These are phyloP conservation scores for Pugionium dolabratum DNA, from an alignment of 345 rosid species.

Conservation along the genomic window DNA sequence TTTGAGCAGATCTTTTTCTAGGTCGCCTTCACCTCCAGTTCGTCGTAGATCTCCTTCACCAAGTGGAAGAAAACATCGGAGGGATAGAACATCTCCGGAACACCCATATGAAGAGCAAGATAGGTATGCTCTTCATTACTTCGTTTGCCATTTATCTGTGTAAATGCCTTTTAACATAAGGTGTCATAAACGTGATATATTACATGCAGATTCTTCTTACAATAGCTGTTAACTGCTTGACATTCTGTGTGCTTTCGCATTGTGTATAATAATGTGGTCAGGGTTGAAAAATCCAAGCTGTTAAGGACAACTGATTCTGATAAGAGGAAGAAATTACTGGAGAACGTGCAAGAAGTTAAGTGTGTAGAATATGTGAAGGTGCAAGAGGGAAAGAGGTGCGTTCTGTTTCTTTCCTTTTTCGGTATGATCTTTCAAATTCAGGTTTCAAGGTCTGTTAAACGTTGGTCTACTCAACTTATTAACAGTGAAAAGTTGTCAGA, in stretches of 20 bases:
- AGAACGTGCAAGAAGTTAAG: constrained; percentile 39
- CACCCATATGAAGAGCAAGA: constrained; percentile 50
- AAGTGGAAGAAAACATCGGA: constrained; percentile 41
- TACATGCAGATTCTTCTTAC: constrained; percentile 5
- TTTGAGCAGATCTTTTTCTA: constrained; percentile 46
- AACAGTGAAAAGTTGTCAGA: constrained; percentile 57
- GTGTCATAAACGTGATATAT: constrained; percentile 1
- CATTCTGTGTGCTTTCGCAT: constrained; percentile 19
- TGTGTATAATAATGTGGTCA: constrained; percentile 42
- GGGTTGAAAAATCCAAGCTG: constrained; percentile 41
- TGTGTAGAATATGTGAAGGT: constrained; percentile 32
- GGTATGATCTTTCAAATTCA: constrained; percentile 8
- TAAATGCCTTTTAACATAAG: constrained; percentile 3
- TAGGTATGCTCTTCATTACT: constrained; percentile 45
- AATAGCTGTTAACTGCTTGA: background rate
- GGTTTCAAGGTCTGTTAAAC: constrained; percentile 12
- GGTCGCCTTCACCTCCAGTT: constrained; percentile 52
- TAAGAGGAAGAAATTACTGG: constrained; percentile 45
- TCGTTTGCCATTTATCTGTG: constrained; percentile 8
- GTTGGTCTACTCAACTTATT: constrained; percentile 33
- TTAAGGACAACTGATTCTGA: constrained; percentile 28
- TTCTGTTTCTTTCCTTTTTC: constrained; percentile 16
- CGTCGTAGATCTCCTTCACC: constrained; percentile 51
- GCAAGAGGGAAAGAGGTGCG: constrained; percentile 54
- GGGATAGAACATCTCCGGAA: constrained; percentile 45